Base-by-base conservation (phyloP, 2,329 filamentous ascomycete genomes). In the Fusarium gaditjirri region DNA sequence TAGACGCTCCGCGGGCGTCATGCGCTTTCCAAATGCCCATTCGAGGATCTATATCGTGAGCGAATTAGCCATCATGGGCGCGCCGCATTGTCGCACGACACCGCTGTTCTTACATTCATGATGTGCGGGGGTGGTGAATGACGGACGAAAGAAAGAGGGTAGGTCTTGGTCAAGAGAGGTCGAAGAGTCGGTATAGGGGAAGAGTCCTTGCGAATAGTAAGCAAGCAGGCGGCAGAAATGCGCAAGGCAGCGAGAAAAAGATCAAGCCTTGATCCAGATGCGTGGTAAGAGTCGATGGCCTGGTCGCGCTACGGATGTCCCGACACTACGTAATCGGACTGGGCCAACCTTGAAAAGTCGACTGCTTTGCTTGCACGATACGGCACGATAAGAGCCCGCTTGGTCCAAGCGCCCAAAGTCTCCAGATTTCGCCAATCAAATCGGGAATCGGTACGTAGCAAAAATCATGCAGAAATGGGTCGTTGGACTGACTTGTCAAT, bases 21-120 rank as follows among this genome's bases (percentile, higher is more conserved):
- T 97, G 83, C 96, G 96, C 89, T 98, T 98, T 75, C 96, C 96
- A 80, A 99, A 99, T 42, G 95, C 95, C 95, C 96, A 99, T 89
- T 99, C 96, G 70, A 99, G 89, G 80, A 98, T 94, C 94, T 98
- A 77, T 57, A 42, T 46, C 56, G 52, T 49, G 58, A 72, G 55
- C 29, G 55, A 53, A 67, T 74, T 71, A 73, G 67, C 71, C 65
- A 65, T 74, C 70, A 71, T 62, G 39, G 31, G 61, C 36, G 39
- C 59, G 36, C 58, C 60, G 63, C n/a, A 61, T 60, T 49, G 55
- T 64, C 44, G 63, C 59, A 52, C 64, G 68, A 74, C 68, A 62
- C 67, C 65, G 70, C 72, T 68, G 58, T 62, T 65, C 76, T 75
- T 75, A 78, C 76, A 63, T 78, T 78, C 76, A 78, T 78, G 64